phyloP scores from a whole-genome alignment of 805 yeast genomes.

The Lipomyces anomalus region DNA sequence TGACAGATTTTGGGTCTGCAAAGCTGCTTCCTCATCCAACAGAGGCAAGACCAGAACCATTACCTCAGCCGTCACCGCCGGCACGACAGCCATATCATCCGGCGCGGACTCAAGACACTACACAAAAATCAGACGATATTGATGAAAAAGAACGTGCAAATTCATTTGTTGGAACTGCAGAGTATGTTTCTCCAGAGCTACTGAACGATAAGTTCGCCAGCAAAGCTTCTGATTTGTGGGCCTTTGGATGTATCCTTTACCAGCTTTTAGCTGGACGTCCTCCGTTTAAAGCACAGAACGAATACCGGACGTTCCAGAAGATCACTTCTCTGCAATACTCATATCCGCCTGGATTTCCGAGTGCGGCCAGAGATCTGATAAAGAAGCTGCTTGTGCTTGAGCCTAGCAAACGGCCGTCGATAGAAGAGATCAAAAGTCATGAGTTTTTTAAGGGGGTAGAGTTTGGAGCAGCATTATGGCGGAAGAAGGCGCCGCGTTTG shows the following conservation, averaged over 20 bases:
- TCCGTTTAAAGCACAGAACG: slow-evolving; percentile 83
- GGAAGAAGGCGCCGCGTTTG: slow-evolving; percentile 56
- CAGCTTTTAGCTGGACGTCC: slow-evolving; percentile 81
- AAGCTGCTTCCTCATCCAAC: slow-evolving; percentile 49
- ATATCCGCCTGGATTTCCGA: slow-evolving; percentile 64
- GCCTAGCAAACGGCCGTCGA: slow-evolving; percentile 58
- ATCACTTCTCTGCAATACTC: slow-evolving; percentile 71
- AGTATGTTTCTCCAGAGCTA: slow-evolving; percentile 90
- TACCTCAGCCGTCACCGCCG: too few species aligned
- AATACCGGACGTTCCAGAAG: slow-evolving; percentile 80
- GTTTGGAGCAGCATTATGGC: slow-evolving; percentile 74
- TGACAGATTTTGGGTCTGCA: slow-evolving; percentile 99
- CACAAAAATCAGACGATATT: slow-evolving; percentile 14
- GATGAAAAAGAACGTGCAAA: slow-evolving; percentile 31
- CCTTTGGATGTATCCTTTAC: slow-evolving; percentile 80
- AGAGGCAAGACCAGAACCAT: slow-evolving; percentile 29
- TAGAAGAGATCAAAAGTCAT: slow-evolving; percentile 56
- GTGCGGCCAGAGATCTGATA: slow-evolving; percentile 59
- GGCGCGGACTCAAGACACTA: too few species aligned
- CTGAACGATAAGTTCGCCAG: slow-evolving; percentile 74
- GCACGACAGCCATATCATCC: too few species aligned
- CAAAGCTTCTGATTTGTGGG: slow-evolving; percentile 86
- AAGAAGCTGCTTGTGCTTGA: slow-evolving; percentile 61
- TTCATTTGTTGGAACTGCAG: slow-evolving; percentile 97
- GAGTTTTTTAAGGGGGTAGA: slow-evolving; percentile 63